Percentiles rank a stretch among this genome's conserved stretches.
phyloP scores from a whole-genome alignment of 2,329 filamentous ascomycete genomes.

The Fusarium heterosporum region DNA sequence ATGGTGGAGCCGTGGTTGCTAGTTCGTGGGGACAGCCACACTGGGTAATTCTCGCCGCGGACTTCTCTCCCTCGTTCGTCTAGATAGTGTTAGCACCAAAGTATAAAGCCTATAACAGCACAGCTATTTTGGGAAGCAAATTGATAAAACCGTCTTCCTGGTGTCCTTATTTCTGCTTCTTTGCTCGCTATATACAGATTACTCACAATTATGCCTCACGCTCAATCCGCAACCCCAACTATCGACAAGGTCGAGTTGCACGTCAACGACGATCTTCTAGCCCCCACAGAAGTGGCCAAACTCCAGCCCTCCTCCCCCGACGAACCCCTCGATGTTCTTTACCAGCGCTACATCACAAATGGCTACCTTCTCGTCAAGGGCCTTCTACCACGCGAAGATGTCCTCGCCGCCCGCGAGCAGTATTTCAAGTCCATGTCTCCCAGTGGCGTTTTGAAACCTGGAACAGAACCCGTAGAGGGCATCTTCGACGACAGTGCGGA shows the following conservation, averaged over 20 bases:
- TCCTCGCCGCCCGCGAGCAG: slow-evolving; percentile 61
- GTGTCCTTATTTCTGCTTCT: too few relatives aligned
- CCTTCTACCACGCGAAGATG: slow-evolving; percentile 63
- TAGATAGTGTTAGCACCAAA: not conserved
- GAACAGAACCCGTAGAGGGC: slow-evolving; percentile 62
- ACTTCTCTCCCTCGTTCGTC: not conserved
- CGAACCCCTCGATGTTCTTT: not conserved
- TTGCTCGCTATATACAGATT: not conserved
- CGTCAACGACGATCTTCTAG: not conserved
- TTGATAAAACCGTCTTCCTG: too few relatives aligned
- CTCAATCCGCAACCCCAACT: not conserved
- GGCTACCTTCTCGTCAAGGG: slow-evolving; percentile 68
- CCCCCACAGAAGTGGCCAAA: not conserved
- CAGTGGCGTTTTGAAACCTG: slow-evolving; percentile 67
- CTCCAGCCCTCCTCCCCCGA: not conserved
- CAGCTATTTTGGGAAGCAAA: too few relatives aligned
- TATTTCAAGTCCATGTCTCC: slow-evolving; percentile 67
- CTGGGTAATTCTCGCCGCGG: not conserved
- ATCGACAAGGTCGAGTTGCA: not conserved
- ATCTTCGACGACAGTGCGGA: slow-evolving; percentile 55
- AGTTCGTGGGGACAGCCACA: not conserved
- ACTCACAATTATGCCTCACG: not conserved
- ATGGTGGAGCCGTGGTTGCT: not conserved
- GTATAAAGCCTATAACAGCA: not conserved
- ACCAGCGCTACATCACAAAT: slow-evolving; percentile 42